Conservation (phyloP, 306 rosid genomes). For the Prunus mira region DNA sequence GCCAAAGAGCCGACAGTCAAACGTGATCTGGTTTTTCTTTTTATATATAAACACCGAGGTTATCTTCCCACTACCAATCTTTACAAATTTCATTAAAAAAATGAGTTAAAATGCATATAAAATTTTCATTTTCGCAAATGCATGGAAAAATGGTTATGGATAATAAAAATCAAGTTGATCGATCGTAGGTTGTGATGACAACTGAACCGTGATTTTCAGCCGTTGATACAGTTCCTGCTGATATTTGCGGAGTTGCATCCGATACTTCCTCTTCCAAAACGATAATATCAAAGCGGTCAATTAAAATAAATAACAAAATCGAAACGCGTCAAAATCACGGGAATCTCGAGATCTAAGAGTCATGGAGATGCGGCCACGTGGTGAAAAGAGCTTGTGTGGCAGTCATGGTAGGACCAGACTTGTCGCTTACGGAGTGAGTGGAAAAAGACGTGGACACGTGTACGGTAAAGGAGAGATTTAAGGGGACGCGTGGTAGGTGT, state of each 20-base stretch:
- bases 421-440: neutral
- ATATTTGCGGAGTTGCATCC: neutral
- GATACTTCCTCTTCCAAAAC: neutral
- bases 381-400: neutral
- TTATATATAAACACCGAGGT: no score
- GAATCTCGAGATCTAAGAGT: slow-evolving; percentile 28
- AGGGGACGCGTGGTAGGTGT: slow-evolving; percentile 21
- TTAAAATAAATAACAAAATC: neutral
- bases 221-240: neutral
- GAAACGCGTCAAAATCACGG: slow-evolving; percentile 24
- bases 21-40: no score
- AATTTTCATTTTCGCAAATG: no score
- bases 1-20: no score
- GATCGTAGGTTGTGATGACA: neutral
- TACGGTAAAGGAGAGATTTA: slow-evolving; percentile 17
- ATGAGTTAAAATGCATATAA: no score
- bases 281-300: neutral
- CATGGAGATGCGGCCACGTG: slow-evolving; percentile 18
- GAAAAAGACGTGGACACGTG: slow-evolving; percentile 32
- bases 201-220: neutral
- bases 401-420: neutral
- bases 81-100: no score
- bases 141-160: no score
- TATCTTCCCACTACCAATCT: no score
- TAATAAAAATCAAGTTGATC: neutral